Conservation (phyloP, 805 yeast species). For the Saturnispora serradocipensis region DNA sequence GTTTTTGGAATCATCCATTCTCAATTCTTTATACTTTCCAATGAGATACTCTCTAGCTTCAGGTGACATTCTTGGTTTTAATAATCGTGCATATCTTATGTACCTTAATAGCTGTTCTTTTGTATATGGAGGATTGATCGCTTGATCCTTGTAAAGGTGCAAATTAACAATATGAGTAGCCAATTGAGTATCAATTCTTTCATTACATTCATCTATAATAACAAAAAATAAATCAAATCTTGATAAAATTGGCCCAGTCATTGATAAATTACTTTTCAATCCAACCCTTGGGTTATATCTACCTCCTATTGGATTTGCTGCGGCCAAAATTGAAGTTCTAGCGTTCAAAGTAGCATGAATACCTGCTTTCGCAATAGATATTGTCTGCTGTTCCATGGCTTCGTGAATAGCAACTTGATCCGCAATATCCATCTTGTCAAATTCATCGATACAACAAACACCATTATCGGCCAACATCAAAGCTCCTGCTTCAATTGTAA, state of each 20-base stretch:
- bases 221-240: constrained; percentile 94
- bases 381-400: constrained; percentile 99
- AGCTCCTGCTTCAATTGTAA: constrained; percentile 97
- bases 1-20: constrained; percentile 88
- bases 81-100: constrained; percentile 85
- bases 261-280: constrained; percentile 74
- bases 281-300: constrained; percentile 84
- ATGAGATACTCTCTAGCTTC: constrained; percentile 75
- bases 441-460: constrained; percentile 96
- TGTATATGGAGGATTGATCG: constrained; percentile 80
- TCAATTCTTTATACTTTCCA: constrained; percentile 69
- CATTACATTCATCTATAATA: constrained; percentile 90
- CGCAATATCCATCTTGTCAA: constrained; percentile 90
- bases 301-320: constrained; percentile 99
- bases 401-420: constrained; percentile 99
- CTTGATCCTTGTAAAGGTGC: constrained; percentile 85
- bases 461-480: constrained; percentile 98
- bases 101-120: constrained; percentile 84
- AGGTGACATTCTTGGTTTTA: constrained; percentile 79
- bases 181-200: constrained; percentile 75
- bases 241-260: constrained; percentile 99
- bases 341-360: constrained; percentile 97
- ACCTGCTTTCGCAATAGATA: constrained; percentile 97
- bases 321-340: constrained; percentile 90
- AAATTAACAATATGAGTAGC: constrained; percentile 90